Evolutionary conservation across 2,329 filamentous ascomycete genomes (phyloP).

Genomic region (Fusarium sp.): DNA sequence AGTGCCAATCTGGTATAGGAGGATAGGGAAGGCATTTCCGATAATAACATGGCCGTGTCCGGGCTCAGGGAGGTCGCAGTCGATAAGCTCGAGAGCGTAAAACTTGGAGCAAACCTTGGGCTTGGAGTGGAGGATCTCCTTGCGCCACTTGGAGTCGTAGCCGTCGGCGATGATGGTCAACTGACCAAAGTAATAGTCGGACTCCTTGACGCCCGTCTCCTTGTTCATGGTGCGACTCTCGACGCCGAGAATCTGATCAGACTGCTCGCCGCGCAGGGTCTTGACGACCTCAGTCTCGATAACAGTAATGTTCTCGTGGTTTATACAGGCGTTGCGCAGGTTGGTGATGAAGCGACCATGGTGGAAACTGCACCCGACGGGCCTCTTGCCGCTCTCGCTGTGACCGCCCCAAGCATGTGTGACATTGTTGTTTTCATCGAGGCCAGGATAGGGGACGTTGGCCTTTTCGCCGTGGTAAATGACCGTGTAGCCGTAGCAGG

Average conservation of each 20-base stretch:
- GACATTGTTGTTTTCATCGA: conserved; percentile 58
- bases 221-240: conserved; percentile 71
- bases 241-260: conserved; percentile 81
- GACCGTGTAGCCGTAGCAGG: conserved; percentile 86
- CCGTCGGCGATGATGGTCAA: conserved; percentile 92
- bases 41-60: conserved; percentile 89
- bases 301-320: conserved; percentile 83
- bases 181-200: conserved; percentile 84
- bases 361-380: conserved; percentile 83
- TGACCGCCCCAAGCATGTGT: conserved; percentile 49
- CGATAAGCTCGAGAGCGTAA: conserved; percentile 90
- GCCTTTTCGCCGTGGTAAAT: conserved; percentile 79
- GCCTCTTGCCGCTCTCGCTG: conserved; percentile 51
- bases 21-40: conserved; percentile 74
- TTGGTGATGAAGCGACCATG: conserved; percentile 92
- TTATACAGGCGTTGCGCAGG: conserved; percentile 76
- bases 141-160: conserved; percentile 90
- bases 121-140: conserved; percentile 73
- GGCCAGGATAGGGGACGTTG: conserved; percentile 78
- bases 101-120: conserved; percentile 96
- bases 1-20: conserved; percentile 96
- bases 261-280: conserved; percentile 73
- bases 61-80: conserved; percentile 77
- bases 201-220: conserved; percentile 61
- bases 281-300: conserved; percentile 87